Percentiles rank a stretch among this genome's conserved stretches.
These are phyloP conservation scores for Penicillium malachiteum DNA, from an alignment of 495 filamentous ascomycete species.

Conservation along the genomic window DNA sequence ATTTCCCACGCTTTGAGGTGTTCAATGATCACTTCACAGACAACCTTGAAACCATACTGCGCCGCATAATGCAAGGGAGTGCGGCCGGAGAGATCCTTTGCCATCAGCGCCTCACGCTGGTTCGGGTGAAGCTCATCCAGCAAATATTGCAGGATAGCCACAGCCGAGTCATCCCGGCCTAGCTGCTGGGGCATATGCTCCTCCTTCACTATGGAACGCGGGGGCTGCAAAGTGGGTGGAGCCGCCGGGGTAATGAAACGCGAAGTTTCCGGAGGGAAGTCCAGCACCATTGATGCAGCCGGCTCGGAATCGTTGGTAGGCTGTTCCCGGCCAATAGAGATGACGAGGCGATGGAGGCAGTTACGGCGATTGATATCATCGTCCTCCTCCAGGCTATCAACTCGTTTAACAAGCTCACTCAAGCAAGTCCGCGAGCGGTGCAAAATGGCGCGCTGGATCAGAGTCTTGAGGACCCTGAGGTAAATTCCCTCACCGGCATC, in stretches of 20 bases:
- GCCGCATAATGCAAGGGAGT: conserved; percentile 93
- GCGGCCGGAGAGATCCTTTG: conserved; percentile 76
- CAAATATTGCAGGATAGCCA: conserved; percentile 70
- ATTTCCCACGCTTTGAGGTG: conserved; percentile 86
- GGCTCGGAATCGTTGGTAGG: conserved; percentile 52
- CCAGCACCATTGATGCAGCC: conserved; percentile 42
- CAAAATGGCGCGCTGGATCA: conserved; percentile 82
- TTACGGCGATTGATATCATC: conserved; percentile 94
- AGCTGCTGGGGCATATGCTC: conserved; percentile 58
- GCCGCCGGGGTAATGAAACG: conserved; percentile 78
- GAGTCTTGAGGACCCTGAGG: conserved; percentile 66
- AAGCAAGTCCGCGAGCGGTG: conserved; percentile 67
- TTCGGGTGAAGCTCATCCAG: conserved; percentile 65
- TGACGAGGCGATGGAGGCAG: conserved; percentile 87
- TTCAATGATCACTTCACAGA: conserved; percentile 83
- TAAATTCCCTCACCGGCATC: conserved; percentile 47
- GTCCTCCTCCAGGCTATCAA: conserved; percentile 73
- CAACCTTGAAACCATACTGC: conserved; percentile 85
- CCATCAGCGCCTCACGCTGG: conserved; percentile 67
- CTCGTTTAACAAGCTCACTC: conserved; percentile 60
- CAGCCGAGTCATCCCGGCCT: conserved; percentile 68
- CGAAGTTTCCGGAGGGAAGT: conserved; percentile 51
- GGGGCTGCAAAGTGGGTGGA: conserved; percentile 60
- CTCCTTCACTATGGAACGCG: conserved; percentile 54
- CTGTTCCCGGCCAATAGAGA: conserved; percentile 81